Evolutionary conservation across 768 basidiomycete genomes (phyloP).

Genomic region (Amanita brunnescens): DNA sequence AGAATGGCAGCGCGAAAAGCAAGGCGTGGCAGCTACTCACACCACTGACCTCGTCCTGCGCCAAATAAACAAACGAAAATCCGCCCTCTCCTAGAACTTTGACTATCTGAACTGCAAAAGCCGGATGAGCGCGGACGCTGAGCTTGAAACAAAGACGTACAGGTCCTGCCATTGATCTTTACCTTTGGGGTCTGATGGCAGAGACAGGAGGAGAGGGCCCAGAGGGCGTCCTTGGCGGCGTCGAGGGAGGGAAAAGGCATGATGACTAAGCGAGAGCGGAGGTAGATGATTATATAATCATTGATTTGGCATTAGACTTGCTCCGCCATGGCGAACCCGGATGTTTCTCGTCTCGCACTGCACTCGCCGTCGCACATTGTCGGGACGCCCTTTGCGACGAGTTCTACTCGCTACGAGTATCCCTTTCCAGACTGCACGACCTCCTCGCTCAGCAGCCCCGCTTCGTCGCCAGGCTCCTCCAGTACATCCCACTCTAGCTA

Average conservation of each 20-base stretch:
- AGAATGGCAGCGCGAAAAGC: not conserved
- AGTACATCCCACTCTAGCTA: not conserved
- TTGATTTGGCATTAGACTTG: no score
- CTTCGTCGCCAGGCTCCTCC: constrained; percentile 4
- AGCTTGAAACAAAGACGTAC: constrained; percentile 32
- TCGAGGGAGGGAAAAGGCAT: constrained; percentile 39
- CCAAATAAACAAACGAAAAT: constrained; percentile 86
- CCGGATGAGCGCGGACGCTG: constrained; percentile 4
- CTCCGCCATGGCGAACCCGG: not conserved
- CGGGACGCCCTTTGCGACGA: constrained; percentile 26
- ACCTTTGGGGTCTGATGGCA: constrained; percentile 78
- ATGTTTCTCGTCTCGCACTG: not conserved
- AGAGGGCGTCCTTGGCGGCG: constrained; percentile 74
- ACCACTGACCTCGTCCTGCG: constrained; percentile 79
- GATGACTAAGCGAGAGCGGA: not conserved
- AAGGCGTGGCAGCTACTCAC: constrained; percentile 31
- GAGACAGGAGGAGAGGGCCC: constrained; percentile 73
- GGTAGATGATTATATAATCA: no score
- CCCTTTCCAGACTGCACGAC: constrained; percentile 19
- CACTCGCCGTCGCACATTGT: constrained; percentile 17
- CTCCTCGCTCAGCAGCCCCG: constrained; percentile 4
- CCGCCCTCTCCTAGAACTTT: constrained; percentile 95
- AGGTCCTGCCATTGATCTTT: constrained; percentile 94
- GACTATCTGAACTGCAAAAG: constrained; percentile 68
- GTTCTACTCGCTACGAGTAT: constrained; percentile 23